phyloP scores from a whole-genome alignment of 768 basidiomycete genomes.

The Boletus edulis region DNA sequence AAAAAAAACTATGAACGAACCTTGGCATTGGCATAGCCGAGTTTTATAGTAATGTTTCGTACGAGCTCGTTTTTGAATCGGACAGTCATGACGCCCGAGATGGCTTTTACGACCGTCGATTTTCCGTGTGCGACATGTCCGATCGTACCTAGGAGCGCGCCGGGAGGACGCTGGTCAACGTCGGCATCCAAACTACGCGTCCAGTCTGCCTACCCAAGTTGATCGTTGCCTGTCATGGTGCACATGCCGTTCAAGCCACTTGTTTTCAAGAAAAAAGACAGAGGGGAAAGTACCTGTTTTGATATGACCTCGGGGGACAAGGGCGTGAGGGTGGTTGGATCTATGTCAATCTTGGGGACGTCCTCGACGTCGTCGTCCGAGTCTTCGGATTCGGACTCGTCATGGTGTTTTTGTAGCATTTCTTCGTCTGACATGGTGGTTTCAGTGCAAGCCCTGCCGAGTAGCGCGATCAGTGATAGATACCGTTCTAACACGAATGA shows the following conservation, averaged over 20 bases:
- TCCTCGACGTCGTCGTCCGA: slow-evolving; percentile 53
- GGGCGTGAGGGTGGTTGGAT: slow-evolving; percentile 79
- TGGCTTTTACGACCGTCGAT: slow-evolving; percentile 96
- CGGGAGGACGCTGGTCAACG: slow-evolving; percentile 7
- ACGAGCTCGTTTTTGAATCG: slow-evolving; percentile 99
- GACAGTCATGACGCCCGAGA: slow-evolving; percentile 97
- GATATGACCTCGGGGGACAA: slow-evolving; percentile 89
- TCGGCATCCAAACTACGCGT: background rate
- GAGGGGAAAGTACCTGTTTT: slow-evolving; percentile 66
- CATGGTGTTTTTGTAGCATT: slow-evolving; percentile 57
- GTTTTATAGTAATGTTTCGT: slow-evolving; percentile 98
- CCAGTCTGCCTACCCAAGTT: slow-evolving; percentile 63
- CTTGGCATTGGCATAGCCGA: slow-evolving; percentile 99
- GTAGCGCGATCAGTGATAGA: slow-evolving; percentile 13
- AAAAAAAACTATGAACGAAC: slow-evolving; percentile 44
- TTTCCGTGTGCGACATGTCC: slow-evolving; percentile 99
- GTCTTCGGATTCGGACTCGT: slow-evolving; percentile 73
- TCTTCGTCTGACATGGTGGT: slow-evolving; percentile 66
- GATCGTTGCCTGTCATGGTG: slow-evolving; percentile 76
- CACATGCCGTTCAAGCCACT: slow-evolving; percentile 2
- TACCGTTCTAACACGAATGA: background rate
- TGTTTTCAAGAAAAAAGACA: background rate
- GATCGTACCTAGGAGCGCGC: slow-evolving; percentile 72
- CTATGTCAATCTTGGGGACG: slow-evolving; percentile 70
- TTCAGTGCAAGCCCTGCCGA: background rate